Percentiles rank a stretch among this genome's conserved stretches.
These are phyloP conservation scores for Venturia oleaginea DNA, from an alignment of 2,329 filamentous ascomycete species.

Conservation along the genomic window DNA sequence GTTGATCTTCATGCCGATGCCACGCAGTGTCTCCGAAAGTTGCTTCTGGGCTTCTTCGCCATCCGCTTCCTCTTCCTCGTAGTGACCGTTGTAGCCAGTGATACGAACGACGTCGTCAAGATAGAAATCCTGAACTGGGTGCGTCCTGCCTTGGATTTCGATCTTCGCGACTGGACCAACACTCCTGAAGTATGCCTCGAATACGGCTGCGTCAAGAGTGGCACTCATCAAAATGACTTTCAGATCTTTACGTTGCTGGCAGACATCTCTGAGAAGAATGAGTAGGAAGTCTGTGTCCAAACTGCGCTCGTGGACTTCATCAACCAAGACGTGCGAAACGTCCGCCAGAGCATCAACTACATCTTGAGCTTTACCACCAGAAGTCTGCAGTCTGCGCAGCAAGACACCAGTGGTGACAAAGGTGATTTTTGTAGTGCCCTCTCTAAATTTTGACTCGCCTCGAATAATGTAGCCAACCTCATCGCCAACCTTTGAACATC, in stretches of 20 bases:
- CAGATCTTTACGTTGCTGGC: slow-evolving; percentile 60
- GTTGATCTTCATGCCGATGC: slow-evolving; percentile 69
- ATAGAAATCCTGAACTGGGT: slow-evolving; percentile 82
- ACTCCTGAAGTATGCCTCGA: slow-evolving; percentile 72
- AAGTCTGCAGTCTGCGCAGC: slow-evolving; percentile 81
- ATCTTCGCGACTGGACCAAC: slow-evolving; percentile 66
- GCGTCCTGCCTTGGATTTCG: slow-evolving; percentile 81
- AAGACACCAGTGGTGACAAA: slow-evolving; percentile 95
- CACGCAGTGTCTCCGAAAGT: slow-evolving; percentile 33
- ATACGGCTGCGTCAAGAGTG: slow-evolving; percentile 80
- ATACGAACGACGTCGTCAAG: slow-evolving; percentile 77
- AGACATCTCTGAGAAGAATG: slow-evolving; percentile 74
- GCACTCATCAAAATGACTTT: slow-evolving; percentile 95
- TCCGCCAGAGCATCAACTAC: slow-evolving; percentile 79
- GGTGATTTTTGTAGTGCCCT: slow-evolving; percentile 71
- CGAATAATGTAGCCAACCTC: slow-evolving; percentile 90
- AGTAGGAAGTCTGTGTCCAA: slow-evolving; percentile 92
- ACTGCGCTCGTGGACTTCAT: slow-evolving; percentile 93
- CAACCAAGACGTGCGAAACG: slow-evolving; percentile 89
- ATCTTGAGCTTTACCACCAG: slow-evolving; percentile 58
- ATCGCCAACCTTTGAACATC: slow-evolving; percentile 69
- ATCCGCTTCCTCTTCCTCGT: slow-evolving; percentile 39
- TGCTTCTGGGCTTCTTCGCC: slow-evolving; percentile 36
- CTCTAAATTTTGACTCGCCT: slow-evolving; percentile 71
- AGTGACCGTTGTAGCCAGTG: slow-evolving; percentile 47